A percentile compares a stretch with the other conserved stretches of the same genome.
Conservation (phyloP, 768 basidiomycete genomes). For the Tephrocybe rancida region DNA sequence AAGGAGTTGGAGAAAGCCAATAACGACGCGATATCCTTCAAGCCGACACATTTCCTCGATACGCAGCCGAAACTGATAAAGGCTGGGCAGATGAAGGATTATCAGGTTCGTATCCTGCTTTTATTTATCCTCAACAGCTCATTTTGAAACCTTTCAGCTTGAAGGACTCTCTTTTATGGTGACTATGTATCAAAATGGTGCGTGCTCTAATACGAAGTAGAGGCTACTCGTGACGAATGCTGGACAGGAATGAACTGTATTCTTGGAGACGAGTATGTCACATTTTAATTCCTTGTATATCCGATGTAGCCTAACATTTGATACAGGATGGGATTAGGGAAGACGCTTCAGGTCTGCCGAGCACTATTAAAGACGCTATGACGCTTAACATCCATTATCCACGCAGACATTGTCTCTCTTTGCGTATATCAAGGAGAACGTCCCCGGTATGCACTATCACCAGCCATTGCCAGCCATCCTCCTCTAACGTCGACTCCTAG, state of each 20-base stretch:
- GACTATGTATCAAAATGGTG: slow-evolving; percentile 69
- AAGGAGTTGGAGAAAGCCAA: slow-evolving; percentile 24
- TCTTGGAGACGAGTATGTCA: slow-evolving; percentile 65
- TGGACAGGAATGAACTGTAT: slow-evolving; percentile 65
- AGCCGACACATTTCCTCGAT: slow-evolving; percentile 39
- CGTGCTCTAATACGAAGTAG: slow-evolving; percentile 2
- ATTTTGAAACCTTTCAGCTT: too few relatives aligned
- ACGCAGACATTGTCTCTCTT: slow-evolving; percentile 60
- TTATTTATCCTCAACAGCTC: too few relatives aligned
- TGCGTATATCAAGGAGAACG: slow-evolving; percentile 63
- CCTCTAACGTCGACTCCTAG: slow-evolving; percentile 20
- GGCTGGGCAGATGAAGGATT: slow-evolving; percentile 69
- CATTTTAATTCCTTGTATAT: neutral
- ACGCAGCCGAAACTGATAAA: slow-evolving; percentile 53
- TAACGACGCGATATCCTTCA: slow-evolving; percentile 22
- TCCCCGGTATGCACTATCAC: slow-evolving; percentile 31
- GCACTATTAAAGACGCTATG: neutral
- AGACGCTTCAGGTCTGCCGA: slow-evolving; percentile 55
- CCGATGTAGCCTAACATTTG: neutral
- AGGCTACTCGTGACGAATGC: neutral
- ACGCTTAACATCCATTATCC: neutral
- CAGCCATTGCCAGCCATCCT: neutral
- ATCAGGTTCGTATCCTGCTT: slow-evolving; percentile 49
- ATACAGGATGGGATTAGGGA: slow-evolving; percentile 63
- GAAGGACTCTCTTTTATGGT: slow-evolving; percentile 68